Percentiles rank a stretch among this genome's conserved stretches.
Evolutionary conservation across 805 yeast genomes (phyloP).

Genomic region (Lipomyces mesembrius): DNA sequence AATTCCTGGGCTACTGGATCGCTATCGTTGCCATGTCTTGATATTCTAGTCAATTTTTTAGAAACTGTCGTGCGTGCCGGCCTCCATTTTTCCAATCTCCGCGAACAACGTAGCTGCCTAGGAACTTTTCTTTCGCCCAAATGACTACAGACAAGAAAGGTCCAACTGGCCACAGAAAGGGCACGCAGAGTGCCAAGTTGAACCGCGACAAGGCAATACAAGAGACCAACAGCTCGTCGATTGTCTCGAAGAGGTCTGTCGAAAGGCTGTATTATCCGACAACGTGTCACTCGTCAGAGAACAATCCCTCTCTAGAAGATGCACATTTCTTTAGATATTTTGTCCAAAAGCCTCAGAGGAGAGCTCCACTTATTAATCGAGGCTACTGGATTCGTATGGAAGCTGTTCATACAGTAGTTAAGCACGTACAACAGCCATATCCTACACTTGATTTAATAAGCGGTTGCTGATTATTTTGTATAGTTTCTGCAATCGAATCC

Average conservation of each 20-base stretch:
- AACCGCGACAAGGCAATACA: slow-evolving; percentile 60
- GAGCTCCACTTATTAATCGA: slow-evolving; percentile 80
- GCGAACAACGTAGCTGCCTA: background rate
- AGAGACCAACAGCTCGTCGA: slow-evolving; percentile 82
- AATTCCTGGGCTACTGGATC: too few relatives aligned
- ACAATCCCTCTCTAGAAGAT: slow-evolving; percentile 14
- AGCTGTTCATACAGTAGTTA: slow-evolving; percentile 60
- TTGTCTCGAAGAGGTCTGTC: slow-evolving; percentile 80
- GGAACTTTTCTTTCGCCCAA: background rate
- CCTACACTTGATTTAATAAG: background rate
- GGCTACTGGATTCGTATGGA: slow-evolving; percentile 85
- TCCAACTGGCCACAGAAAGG: slow-evolving; percentile 8
- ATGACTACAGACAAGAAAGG: background rate
- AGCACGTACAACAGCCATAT: slow-evolving; percentile 47
- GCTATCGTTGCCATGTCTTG: too few relatives aligned
- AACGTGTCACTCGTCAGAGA: slow-evolving; percentile 14
- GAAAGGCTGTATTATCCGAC: slow-evolving; percentile 56
- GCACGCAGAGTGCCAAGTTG: slow-evolving; percentile 15
- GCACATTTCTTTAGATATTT: slow-evolving; percentile 64
- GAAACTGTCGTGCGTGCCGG: too few relatives aligned
- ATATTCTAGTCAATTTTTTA: too few relatives aligned
- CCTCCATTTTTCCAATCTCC: too few relatives aligned
- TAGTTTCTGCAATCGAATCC: slow-evolving; percentile 27
- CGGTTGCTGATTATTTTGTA: background rate
- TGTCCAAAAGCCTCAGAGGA: slow-evolving; percentile 65